Evolutionary conservation across 176 grass and related monocot species (phyloP).

Genomic region (Triticum monococcum): DNA sequence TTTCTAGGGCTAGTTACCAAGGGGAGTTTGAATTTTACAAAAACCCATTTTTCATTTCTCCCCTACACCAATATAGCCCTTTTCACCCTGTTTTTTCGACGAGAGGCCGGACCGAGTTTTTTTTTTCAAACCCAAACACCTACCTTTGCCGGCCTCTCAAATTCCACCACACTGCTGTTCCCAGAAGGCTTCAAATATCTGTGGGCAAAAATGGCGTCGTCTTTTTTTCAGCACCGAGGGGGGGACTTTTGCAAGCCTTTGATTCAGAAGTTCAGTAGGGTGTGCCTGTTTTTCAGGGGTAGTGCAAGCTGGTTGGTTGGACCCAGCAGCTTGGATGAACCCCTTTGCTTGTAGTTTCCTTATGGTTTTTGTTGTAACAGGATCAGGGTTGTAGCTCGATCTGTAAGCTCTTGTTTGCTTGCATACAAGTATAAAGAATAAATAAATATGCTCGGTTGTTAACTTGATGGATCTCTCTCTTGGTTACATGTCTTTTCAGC

Average conservation of each 20-base stretch:
- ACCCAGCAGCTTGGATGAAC: neutral
- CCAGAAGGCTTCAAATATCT: conserved; percentile 40
- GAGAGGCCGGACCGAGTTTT: conserved; percentile 26
- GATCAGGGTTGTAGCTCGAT: conserved; percentile 42
- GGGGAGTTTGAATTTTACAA: conserved; percentile 48
- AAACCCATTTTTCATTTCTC: conserved; percentile 30
- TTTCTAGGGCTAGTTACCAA: conserved; percentile 51
- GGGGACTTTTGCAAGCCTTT: conserved; percentile 47
- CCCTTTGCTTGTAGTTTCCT: conserved; percentile 50
- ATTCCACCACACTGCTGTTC: conserved; percentile 27
- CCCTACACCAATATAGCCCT: conserved; percentile 38
- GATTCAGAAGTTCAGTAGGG: conserved; percentile 41
- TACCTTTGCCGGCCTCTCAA: conserved; percentile 44
- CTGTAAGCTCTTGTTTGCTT: conserved; percentile 42
- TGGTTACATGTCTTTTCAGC: conserved; percentile 36
- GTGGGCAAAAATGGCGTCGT: conserved; percentile 57
- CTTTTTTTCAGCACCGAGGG: conserved; percentile 41
- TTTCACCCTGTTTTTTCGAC: conserved; percentile 41
- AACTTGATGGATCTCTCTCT: conserved; percentile 3
- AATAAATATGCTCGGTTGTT: conserved; percentile 48
- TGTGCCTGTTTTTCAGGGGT: conserved; percentile 39
- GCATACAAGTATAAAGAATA: conserved; percentile 53
- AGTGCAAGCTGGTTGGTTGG: conserved; percentile 36
- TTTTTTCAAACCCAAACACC: conserved; percentile 40
- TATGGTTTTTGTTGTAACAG: conserved; percentile 47